Evolutionary conservation across 805 yeast species (phyloP), one percentile per base, ranked within the genome.

Genomic region (Ogataea naganishii): DNA sequence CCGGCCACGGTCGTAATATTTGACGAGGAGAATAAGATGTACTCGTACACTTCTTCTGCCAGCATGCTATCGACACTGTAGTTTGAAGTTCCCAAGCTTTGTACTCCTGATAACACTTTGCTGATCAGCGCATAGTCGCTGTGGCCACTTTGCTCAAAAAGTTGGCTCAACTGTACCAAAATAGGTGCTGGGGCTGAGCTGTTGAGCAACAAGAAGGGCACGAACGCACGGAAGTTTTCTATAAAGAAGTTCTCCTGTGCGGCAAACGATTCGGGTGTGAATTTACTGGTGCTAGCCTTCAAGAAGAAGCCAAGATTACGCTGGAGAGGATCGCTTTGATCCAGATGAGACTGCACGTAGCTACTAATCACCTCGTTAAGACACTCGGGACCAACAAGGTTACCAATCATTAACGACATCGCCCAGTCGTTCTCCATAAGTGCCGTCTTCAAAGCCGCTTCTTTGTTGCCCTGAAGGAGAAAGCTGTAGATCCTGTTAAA

Each of bases 21-120:
- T 1, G 47, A 41, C 1, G 58, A 39, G 3, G 59, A 46, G 11
- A 49, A 44, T 22, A 64, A 49, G 6, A 62, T 48, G 43, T 60
- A 78, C 49, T 84, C 94, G 46, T 77, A 82, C 5, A 81, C 52
- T 47, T 84, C 94, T 5, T 80, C 73, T 46, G 80, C 64, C 17
- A 78, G 47, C 22, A 67, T 46, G 14, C 71, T 50, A 29, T 72
- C 75, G 19, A 62, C 40, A 5, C 13, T 1, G 31, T 43, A 23
- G 14, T 23, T 24, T 9, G 36, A 33, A 9, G 53, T 37, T 47
- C 47, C 29, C 33, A 53, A 16, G n/a, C n/a, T n/a, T 9, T 54
- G 48, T 33, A 46, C 23, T 7, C 60, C 60, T 3, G 59, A 49
- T 3, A 55, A 36, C 14, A 55, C 21, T 20, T 49, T 49, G 17